phyloP scores from a whole-genome alignment of 257 asterid genomes.

The Solanum boliviense region DNA sequence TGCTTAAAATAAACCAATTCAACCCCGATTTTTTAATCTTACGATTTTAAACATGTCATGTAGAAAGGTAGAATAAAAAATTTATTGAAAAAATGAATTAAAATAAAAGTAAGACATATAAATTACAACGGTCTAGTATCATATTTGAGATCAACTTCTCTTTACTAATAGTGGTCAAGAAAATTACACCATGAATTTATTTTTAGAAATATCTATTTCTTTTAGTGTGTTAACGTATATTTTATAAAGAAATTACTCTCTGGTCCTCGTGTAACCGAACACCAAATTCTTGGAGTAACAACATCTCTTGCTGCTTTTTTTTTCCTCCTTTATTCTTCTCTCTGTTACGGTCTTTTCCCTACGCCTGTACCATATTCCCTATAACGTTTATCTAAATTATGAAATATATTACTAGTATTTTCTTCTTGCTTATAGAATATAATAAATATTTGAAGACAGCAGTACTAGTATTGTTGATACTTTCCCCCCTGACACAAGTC shows the following conservation, averaged over 20 bases:
- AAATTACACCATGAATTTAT: too few species aligned
- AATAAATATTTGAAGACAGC: background rate
- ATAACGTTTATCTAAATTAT: too few species aligned
- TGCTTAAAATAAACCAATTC: background rate
- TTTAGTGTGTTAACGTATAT: too few species aligned
- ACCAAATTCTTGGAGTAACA: background rate
- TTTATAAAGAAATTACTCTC: background rate
- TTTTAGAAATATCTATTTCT: too few species aligned
- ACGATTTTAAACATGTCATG: too few species aligned
- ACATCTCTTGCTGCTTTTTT: background rate
- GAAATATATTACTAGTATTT: background rate
- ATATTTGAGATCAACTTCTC: too few species aligned
- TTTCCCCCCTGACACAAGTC: background rate
- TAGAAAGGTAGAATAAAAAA: too few species aligned
- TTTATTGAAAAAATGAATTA: too few species aligned
- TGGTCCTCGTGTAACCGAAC: background rate
- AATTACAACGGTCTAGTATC: too few species aligned
- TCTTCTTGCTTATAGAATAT: background rate
- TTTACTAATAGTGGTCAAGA: accelerated
- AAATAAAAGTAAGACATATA: too few species aligned
- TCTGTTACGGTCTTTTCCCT: background rate
- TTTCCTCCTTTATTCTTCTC: background rate
- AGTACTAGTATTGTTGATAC: background rate
- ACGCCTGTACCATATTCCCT: background rate
- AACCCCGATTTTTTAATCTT: too few species aligned